phyloP scores from a whole-genome alignment of 1,139 yeast genomes.

The Saccharomycopsis hybrid region DNA sequence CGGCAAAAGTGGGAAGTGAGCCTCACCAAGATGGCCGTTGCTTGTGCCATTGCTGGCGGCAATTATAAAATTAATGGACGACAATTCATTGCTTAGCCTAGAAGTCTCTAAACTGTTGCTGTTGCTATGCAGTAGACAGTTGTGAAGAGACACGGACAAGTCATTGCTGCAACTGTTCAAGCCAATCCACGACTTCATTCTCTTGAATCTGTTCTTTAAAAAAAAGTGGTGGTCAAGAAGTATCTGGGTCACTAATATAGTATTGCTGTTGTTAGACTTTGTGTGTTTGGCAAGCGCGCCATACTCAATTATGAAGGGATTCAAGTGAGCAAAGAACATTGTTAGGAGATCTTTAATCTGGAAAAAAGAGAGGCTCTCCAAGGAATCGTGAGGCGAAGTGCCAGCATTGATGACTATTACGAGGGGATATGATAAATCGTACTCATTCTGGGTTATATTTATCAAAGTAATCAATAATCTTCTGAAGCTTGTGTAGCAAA shows the following conservation, averaged over 20 bases:
- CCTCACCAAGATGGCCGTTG: neutral
- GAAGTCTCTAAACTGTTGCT: conserved; percentile 24
- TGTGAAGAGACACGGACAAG: conserved; percentile 24
- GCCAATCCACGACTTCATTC: conserved; percentile 57
- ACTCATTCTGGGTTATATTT: neutral
- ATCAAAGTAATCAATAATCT: too few relatives aligned
- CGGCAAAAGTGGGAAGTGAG: conserved; percentile 4
- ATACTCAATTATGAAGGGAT: conserved; percentile 25
- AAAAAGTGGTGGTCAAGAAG: conserved; percentile 29
- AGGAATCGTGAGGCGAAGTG: neutral
- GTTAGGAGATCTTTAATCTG: conserved; percentile 2
- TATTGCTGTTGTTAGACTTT: too few relatives aligned
- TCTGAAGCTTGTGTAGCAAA: too few relatives aligned
- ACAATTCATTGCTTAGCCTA: neutral
- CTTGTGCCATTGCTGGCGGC: too few relatives aligned
- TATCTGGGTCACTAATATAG: conserved; percentile 22
- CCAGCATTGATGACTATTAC: neutral
- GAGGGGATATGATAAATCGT: conserved; percentile 8
- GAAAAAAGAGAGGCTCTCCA: neutral
- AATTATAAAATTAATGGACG: neutral
- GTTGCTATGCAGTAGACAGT: conserved; percentile 27
- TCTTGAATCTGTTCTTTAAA: conserved; percentile 36
- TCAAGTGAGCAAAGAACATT: conserved; percentile 9
- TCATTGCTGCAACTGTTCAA: conserved; percentile 30
- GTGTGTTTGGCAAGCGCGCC: conserved; percentile 15